Evolutionary conservation across 148 eudicot genomes (phyloP), one percentile per base, ranked within the genome.

Genomic region (Bassia scoparia): DNA sequence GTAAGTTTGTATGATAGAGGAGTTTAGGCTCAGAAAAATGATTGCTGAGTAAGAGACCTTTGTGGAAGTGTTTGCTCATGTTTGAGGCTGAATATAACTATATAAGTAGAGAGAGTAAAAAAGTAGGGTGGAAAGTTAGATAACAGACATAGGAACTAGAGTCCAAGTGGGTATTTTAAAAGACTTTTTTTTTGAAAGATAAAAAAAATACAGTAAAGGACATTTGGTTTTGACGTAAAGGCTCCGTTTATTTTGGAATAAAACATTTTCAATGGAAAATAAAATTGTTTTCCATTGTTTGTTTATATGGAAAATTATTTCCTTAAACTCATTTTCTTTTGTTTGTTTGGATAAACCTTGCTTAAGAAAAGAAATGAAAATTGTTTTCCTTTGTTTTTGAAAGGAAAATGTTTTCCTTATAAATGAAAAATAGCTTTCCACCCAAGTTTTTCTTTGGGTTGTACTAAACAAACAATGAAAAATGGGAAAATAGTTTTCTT

Each of bases 71-170:
- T 46, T 33, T 54, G 58, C 71, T 41, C 61, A 56, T 61, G 81
- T 54, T 61, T 37, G 14, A 64, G 78, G 48, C 68, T 71, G 29
- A 54, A 74, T 59, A 79, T 69, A 77, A 11, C 75, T 74, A 74
- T 59, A 79, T 69, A 77, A 11, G 78, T 74, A 74, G 78, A 50
- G 63, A 65, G 71, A 69, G 35, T 41, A 37, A 49, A 73, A 78
- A 68, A 73, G 49, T 49, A 62, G 73, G 12, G 44, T 21, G 44
- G 73, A 53, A 69, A 66, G 31, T 34, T 69, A 69, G 60, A 43
- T 56, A 60, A 79, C 62, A 65, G 54, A 64, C 60, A 65, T 31
- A 23, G 64, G 53, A 74, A 71, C 56, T 69, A 30, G 16, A 17
- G 35, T 38, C 59, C 73, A 27, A 68, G 69, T 69, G 72, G 74